Percentiles rank a stretch among this genome's conserved stretches.
These are phyloP conservation scores for thale cress (Arabidopsis thaliana) DNA, from an alignment of 345 rosid species.

Conservation along the genomic window DNA sequence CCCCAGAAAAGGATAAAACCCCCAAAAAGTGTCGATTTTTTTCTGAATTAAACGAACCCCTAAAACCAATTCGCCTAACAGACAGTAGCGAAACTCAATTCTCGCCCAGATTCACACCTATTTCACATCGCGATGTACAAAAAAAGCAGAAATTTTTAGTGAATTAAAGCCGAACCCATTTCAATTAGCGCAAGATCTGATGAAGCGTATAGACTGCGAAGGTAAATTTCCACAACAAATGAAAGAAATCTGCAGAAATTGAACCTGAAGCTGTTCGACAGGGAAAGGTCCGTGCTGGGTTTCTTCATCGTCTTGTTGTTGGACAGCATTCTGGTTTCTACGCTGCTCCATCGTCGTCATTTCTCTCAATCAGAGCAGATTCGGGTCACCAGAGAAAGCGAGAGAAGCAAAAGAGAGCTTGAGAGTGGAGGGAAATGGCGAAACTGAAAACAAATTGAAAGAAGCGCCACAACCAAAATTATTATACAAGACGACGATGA, in stretches of 20 bases:
- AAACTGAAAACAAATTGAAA: slow-evolving; percentile 35
- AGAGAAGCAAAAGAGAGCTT: slow-evolving; percentile 1
- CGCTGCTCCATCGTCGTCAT: slow-evolving; percentile 52
- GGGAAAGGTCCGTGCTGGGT: slow-evolving; percentile 55
- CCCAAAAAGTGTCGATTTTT: slow-evolving; percentile 4
- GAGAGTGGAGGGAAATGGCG: slow-evolving; percentile 50
- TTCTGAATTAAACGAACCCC: slow-evolving; percentile 2
- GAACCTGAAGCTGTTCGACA: slow-evolving; percentile 59
- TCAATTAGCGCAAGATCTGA: slow-evolving; percentile 23
- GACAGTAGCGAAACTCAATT: slow-evolving; percentile 26
- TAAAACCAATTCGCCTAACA: not conserved
- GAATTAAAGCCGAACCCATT: slow-evolving; percentile 40
- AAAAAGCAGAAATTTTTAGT: slow-evolving; percentile 20
- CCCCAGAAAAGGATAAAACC: not conserved
- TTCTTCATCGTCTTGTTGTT: slow-evolving; percentile 52
- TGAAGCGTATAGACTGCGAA: slow-evolving; percentile 1
- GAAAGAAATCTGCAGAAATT: not conserved
- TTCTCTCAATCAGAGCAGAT: slow-evolving; percentile 20
- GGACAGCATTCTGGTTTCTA: slow-evolving; percentile 41
- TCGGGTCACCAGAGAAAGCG: slow-evolving; percentile 5
- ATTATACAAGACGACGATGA: not conserved
- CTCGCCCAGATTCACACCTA: slow-evolving; percentile 2
- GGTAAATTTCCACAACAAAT: not conserved
- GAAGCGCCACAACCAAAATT: slow-evolving; percentile 30
- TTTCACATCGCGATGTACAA: not conserved